These are phyloP conservation scores for Hyphopichia khmerensis DNA, from an alignment of 1,139 yeast genomes.

Conservation along the genomic window DNA sequence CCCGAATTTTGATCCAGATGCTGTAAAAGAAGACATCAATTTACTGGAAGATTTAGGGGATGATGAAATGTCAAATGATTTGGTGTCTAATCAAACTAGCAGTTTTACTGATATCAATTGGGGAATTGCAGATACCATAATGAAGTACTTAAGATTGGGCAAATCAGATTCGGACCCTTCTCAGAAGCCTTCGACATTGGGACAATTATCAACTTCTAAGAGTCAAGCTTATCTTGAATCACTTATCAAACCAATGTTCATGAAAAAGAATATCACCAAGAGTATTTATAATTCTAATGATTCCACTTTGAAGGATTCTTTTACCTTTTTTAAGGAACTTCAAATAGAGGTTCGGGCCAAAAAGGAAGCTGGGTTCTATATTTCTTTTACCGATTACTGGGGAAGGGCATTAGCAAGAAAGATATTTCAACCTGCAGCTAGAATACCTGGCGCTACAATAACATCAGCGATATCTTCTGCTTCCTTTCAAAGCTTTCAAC, in stretches of 20 bases:
- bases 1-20: slow-evolving; percentile 42
- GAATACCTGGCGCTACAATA: slow-evolving; percentile 35
- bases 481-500: slow-evolving; percentile 22
- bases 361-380: slow-evolving; percentile 50
- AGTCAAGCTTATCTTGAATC: background rate
- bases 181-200: too few species aligned
- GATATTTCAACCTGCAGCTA: slow-evolving; percentile 37
- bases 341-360: slow-evolving; percentile 53
- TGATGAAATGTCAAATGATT: background rate
- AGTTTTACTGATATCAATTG: slow-evolving; percentile 35
- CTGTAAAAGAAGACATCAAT: background rate
- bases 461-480: slow-evolving; percentile 18
- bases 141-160: slow-evolving; percentile 12
- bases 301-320: slow-evolving; percentile 20
- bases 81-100: background rate
- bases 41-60: background rate
- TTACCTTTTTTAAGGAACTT: slow-evolving; percentile 50
- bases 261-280: background rate
- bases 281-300: background rate
- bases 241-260: background rate
- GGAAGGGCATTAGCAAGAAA: slow-evolving; percentile 58
- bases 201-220: too few species aligned
- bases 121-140: slow-evolving; percentile 10
- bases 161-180: too few species aligned
- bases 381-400: slow-evolving; percentile 68